Percentiles rank a stretch among this genome's conserved stretches.
phyloP scores from a whole-genome alignment of 768 basidiomycete genomes.

The Amanita subjunquillea region DNA sequence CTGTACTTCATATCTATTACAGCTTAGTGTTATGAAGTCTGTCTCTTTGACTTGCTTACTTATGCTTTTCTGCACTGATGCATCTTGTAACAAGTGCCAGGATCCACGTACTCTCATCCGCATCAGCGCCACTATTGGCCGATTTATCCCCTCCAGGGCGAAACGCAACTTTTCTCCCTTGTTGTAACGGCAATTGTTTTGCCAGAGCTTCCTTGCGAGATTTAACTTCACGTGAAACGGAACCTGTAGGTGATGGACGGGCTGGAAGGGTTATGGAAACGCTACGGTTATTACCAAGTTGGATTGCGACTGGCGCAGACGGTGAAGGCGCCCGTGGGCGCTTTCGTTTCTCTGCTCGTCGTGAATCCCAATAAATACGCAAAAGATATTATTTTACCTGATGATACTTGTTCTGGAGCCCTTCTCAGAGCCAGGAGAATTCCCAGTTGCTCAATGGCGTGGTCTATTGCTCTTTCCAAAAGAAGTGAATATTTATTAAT shows the following conservation, averaged over 20 bases:
- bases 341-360: slow-evolving; percentile 53
- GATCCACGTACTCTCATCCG: slow-evolving; percentile 65
- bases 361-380: neutral
- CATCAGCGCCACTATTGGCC: slow-evolving; percentile 23
- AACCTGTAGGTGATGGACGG: slow-evolving; percentile 35
- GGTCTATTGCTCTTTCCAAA: slow-evolving; percentile 54
- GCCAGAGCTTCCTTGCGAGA: slow-evolving; percentile 50
- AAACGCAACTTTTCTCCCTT: slow-evolving; percentile 75
- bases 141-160: slow-evolving; percentile 55
- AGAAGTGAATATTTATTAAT: neutral
- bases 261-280: slow-evolving; percentile 50
- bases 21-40: neutral
- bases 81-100: slow-evolving; percentile 65
- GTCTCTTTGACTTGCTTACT: slow-evolving; percentile 23
- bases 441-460: slow-evolving; percentile 57
- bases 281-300: slow-evolving; percentile 27
- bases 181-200: slow-evolving; percentile 57
- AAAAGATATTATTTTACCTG: slow-evolving; percentile 30
- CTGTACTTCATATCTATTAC: slow-evolving; percentile 70
- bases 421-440: slow-evolving; percentile 66
- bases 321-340: slow-evolving; percentile 68
- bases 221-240: slow-evolving; percentile 59
- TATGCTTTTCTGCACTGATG: slow-evolving; percentile 63
- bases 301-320: slow-evolving; percentile 28
- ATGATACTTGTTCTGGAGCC: slow-evolving; percentile 49